A percentile compares a stretch with the other conserved stretches of the same genome.
These are phyloP conservation scores for Clavispora vitiphila DNA, from an alignment of 805 yeast species.

Conservation along the genomic window DNA sequence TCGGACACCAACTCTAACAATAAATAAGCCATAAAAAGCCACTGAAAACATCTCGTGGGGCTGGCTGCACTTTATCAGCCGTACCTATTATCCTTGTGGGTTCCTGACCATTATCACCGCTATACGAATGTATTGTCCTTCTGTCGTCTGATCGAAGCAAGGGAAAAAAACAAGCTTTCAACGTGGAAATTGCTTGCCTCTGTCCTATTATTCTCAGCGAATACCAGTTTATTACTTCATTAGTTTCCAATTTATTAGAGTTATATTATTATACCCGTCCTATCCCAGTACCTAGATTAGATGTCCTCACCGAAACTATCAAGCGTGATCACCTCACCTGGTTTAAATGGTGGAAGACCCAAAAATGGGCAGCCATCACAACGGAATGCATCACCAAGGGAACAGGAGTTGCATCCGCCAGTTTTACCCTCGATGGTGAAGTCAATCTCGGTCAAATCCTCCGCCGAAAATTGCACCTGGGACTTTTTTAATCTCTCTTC, in stretches of 20 bases:
- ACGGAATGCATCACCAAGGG: constrained; percentile 96
- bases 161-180: too few relatives aligned
- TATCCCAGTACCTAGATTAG: constrained; percentile 20
- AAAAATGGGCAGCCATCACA: constrained; percentile 98
- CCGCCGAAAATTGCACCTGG: constrained; percentile 48
- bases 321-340: constrained; percentile 84
- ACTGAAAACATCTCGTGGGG: too few relatives aligned
- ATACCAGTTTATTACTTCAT: too few relatives aligned
- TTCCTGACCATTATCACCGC: too few relatives aligned
- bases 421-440: constrained; percentile 96
- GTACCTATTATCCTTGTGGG: too few relatives aligned
- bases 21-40: too few relatives aligned
- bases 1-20: too few relatives aligned
- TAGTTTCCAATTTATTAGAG: background rate
- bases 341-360: constrained; percentile 97
- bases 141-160: too few relatives aligned
- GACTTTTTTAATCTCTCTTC: constrained; percentile 41
- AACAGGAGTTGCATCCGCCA: constrained; percentile 96
- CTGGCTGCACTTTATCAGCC: too few relatives aligned
- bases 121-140: too few relatives aligned
- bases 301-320: constrained; percentile 76
- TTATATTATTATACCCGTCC: constrained; percentile 4
- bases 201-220: too few relatives aligned
- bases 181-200: too few relatives aligned
- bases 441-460: constrained; percentile 85